Evolutionary conservation across 192 early-diverging fungal genomes (phyloP), one percentile per base, ranked within the genome.

Genomic region (Phycomyces nitens): DNA sequence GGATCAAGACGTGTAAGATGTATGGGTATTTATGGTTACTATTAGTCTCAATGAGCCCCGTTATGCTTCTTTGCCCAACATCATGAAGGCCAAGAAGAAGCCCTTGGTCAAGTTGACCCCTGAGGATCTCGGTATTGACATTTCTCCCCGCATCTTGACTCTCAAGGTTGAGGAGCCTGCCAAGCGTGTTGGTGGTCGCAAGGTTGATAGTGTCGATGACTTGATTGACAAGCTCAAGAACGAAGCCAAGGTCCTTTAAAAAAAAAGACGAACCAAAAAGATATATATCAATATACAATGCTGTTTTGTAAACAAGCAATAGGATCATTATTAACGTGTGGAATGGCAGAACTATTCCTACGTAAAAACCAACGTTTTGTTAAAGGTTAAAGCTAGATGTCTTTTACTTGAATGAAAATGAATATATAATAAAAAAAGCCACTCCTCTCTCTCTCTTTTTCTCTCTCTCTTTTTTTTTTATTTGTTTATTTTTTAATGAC

Each of bases 31-130:
- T 59, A 20, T 14, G 11, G 20, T 58, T 18, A 63, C 70, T 59
- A 64, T 53, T 68, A 68, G 94, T 21, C 82, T 99, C 60, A 99
- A 98, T 81, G 88, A 89, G 71, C 97, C 97, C 21, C 86, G 95
- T 58, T 99, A 93, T 70, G 97, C 93, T 15, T 95, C 97, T 42
- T 83, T 99, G 53, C 93, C 83, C 43, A 92, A 90, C 80, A 97
- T 97, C 73, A 97, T 97, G 96, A 99, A 99, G 85, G 97, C 97
- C 56, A 99, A 96, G 84, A 97, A 97, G 86, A 99, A 99, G 88
- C 91, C 92, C 47, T 72, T 99, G 61, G 74, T 76, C 56, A 92
- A 89, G 73, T 47, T 91, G 22, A 82, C 88, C 14, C 89, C 90
- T 15, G 82, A 81, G 27, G 88, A 94, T 49, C 80, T 97, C 22